Conservation (phyloP, 495 filamentous ascomycete species). For the Immersiella caudata region DNA sequence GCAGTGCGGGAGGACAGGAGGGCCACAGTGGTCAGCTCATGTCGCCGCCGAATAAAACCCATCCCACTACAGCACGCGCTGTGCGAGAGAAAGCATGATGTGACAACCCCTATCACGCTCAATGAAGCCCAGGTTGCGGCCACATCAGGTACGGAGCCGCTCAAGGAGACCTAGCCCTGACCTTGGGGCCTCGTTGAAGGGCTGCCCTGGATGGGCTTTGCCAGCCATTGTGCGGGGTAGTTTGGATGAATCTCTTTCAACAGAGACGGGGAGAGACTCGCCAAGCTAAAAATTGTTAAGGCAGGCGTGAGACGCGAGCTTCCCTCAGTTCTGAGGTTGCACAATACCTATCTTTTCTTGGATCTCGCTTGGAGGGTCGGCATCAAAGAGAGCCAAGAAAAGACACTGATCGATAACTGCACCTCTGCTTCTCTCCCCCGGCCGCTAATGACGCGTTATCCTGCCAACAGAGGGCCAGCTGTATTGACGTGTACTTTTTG, state of each 20-base stretch:
- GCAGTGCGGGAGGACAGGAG: not conserved
- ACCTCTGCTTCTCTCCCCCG: not conserved
- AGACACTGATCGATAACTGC: not conserved
- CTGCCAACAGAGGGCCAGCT: not conserved
- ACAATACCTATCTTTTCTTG: not conserved
- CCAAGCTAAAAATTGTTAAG: not conserved
- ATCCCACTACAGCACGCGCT: not conserved
- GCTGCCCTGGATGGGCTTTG: not conserved
- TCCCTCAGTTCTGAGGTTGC: not conserved
- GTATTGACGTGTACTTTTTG: not conserved
- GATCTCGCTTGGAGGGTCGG: not conserved
- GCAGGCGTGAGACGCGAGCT: not conserved
- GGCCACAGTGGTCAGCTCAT: not conserved
- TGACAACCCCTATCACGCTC: constrained; percentile 9
- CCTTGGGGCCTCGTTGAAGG: not conserved
- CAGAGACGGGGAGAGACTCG: not conserved
- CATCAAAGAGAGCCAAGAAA: not conserved
- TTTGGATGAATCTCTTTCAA: not conserved
- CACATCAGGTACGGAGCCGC: constrained; percentile 2
- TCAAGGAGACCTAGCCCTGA: not conserved
- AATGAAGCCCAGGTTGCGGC: not conserved
- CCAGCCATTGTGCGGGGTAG: not conserved
- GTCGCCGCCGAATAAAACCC: not conserved
- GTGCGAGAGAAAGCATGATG: not conserved
- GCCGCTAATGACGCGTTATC: not conserved